phyloP scores from a whole-genome alignment of 2,329 filamentous ascomycete species.

The Cadophora gregata region DNA sequence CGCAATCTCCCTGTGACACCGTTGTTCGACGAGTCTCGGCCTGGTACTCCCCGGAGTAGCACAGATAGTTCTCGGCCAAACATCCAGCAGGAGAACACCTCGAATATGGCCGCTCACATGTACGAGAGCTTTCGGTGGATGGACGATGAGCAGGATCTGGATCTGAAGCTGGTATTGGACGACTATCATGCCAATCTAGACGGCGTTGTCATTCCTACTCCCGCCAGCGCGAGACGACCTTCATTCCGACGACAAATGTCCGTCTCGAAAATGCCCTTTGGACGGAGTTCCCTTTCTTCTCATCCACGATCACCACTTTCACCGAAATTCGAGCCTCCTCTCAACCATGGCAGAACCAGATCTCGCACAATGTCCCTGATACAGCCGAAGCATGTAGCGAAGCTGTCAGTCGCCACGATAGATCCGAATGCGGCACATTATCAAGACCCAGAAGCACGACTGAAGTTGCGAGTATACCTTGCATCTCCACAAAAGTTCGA shows the following conservation, averaged over 20 bases:
- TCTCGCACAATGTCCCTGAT: slow-evolving; percentile 63
- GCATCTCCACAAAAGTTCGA: slow-evolving; percentile 94
- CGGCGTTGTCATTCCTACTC: slow-evolving; percentile 55
- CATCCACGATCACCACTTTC: slow-evolving; percentile 40
- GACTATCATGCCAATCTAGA: slow-evolving; percentile 71
- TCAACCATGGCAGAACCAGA: slow-evolving; percentile 47
- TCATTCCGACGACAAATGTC: slow-evolving; percentile 76
- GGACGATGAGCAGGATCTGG: slow-evolving; percentile 74
- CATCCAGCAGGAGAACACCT: slow-evolving; percentile 26
- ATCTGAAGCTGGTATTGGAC: slow-evolving; percentile 69
- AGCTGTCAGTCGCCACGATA: slow-evolving; percentile 56
- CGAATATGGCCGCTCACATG: slow-evolving; percentile 46
- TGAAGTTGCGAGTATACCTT: slow-evolving; percentile 85
- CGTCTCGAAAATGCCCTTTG: slow-evolving; percentile 68
- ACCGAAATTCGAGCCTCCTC: slow-evolving; percentile 39
- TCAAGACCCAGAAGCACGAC: slow-evolving; percentile 84
- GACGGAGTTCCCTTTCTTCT: slow-evolving; percentile 55
- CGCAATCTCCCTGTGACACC: slow-evolving; percentile 42
- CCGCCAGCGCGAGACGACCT: slow-evolving; percentile 56
- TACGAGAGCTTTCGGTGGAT: slow-evolving; percentile 76
- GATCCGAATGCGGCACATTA: slow-evolving; percentile 83
- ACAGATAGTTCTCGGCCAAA: slow-evolving; percentile 26
- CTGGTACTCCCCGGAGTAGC: slow-evolving; percentile 37
- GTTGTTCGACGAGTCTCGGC: slow-evolving; percentile 42
- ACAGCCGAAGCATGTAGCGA: slow-evolving; percentile 48